Evolutionary conservation across 768 basidiomycete species (phyloP).

Genomic region (Termitomyces sp.): DNA sequence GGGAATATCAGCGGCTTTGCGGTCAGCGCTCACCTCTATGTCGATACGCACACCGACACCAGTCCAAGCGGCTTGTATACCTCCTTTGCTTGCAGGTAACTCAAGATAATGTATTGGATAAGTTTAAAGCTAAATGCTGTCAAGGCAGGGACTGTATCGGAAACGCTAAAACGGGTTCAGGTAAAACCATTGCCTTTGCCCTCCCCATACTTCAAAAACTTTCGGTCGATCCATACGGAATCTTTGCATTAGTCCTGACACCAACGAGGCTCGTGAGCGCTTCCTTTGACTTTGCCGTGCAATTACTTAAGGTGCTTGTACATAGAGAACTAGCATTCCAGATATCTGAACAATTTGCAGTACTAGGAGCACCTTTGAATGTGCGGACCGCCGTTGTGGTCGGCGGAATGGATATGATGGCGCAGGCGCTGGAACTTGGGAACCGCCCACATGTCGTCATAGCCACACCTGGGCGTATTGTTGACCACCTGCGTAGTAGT

Average conservation of each 20-base stretch:
- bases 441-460: constrained; percentile 90
- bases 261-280: constrained; percentile 75
- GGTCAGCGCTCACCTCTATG: constrained; percentile 71
- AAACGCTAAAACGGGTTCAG: constrained; percentile 96
- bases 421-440: constrained; percentile 84
- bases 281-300: background rate
- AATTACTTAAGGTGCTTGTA: background rate
- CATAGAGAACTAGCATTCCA: constrained; percentile 95
- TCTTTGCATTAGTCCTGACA: constrained; percentile 90
- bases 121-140: background rate
- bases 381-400: constrained; percentile 87
- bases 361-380: constrained; percentile 80
- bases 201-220: constrained; percentile 91
- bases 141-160: constrained; percentile 95
- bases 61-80: constrained; percentile 89
- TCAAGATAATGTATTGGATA: background rate
- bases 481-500: constrained; percentile 82
- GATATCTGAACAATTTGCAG: constrained; percentile 93
- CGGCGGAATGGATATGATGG: constrained; percentile 98
- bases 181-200: constrained; percentile 97
- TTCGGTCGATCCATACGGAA: constrained; percentile 88
- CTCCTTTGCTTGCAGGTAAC: constrained; percentile 77
- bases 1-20: constrained; percentile 59
- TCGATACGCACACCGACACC: constrained; percentile 84
- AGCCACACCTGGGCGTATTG: constrained; percentile 93